A percentile compares a stretch with the other conserved stretches of the same genome.
phyloP scores from a whole-genome alignment of 2,329 filamentous ascomycete species.

The Ceratocystis cacaofunesta region DNA sequence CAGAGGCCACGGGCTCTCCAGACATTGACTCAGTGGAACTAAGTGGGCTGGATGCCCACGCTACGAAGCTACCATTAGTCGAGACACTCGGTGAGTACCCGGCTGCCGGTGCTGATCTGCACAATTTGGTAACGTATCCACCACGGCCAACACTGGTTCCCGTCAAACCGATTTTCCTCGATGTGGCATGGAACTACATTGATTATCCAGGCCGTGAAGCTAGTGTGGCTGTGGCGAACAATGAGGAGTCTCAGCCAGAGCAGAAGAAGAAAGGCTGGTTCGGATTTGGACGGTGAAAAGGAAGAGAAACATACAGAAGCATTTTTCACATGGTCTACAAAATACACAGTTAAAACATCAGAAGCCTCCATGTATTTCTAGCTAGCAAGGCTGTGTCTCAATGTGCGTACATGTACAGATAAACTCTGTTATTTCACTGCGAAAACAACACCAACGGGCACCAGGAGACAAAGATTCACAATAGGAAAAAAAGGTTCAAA shows the following conservation, averaged over 20 bases:
- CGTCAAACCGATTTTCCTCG: slow-evolving; percentile 88
- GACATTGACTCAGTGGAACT: no score
- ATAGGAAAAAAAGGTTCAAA: no score
- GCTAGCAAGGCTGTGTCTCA: neutral
- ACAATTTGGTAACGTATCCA: slow-evolving; percentile 73
- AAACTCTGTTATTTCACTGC: neutral
- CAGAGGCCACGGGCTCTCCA: slow-evolving; percentile 24
- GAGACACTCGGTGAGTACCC: slow-evolving; percentile 66
- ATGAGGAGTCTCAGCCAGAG: slow-evolving; percentile 26
- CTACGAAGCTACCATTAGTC: slow-evolving; percentile 41
- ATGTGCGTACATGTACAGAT: neutral
- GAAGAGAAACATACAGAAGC: neutral
- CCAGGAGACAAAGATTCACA: no score
- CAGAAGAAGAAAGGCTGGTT: slow-evolving; percentile 62
- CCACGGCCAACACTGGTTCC: slow-evolving; percentile 65
- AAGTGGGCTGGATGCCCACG: neutral
- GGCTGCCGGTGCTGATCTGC: slow-evolving; percentile 48
- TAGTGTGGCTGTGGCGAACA: slow-evolving; percentile 20
- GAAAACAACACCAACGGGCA: neutral
- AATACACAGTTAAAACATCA: neutral
- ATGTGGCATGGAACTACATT: slow-evolving; percentile 96
- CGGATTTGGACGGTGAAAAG: slow-evolving; percentile 44
- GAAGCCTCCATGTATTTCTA: neutral
- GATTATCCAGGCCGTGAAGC: slow-evolving; percentile 57
- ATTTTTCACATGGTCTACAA: neutral